These are phyloP conservation scores for Lecanoromycetidae sp. DNA, from an alignment of 2,329 filamentous ascomycete genomes.

Conservation along the genomic window DNA sequence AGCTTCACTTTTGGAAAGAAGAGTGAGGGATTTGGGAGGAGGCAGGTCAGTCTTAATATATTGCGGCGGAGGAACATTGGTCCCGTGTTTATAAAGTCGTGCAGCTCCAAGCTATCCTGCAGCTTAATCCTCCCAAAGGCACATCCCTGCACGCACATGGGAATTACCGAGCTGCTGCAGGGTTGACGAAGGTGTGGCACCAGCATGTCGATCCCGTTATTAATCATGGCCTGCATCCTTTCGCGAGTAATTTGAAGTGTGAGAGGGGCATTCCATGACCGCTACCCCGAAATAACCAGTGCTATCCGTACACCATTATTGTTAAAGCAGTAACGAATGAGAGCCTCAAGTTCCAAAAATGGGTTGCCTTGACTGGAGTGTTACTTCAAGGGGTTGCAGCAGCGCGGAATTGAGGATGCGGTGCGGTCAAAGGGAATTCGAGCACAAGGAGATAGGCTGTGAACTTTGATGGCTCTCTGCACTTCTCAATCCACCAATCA, in stretches of 20 bases:
- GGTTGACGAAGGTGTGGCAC: slow-evolving; percentile 7
- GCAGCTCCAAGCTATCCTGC: slow-evolving; percentile 1
- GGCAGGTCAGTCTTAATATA: slow-evolving; percentile 14
- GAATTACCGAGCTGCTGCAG: slow-evolving; percentile 12
- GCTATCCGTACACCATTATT: too few relatives aligned
- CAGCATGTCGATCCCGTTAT: slow-evolving; percentile 13
- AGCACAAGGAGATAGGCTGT: slow-evolving; percentile 2
- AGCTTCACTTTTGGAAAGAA: slow-evolving; percentile 1
- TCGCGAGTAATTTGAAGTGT: not conserved
- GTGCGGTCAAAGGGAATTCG: slow-evolving; percentile 4
- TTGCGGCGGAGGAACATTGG: slow-evolving; percentile 15
- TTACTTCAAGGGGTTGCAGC: not conserved
- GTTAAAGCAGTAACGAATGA: slow-evolving; percentile 1
- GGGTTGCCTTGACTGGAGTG: slow-evolving; percentile 4
- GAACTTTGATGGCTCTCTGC: not conserved
- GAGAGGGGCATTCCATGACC: not conserved
- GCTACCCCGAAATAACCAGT: slow-evolving; percentile 9
- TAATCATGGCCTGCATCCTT: slow-evolving; percentile 15
- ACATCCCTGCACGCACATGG: slow-evolving; percentile 16
- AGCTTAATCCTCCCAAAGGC: slow-evolving; percentile 7
- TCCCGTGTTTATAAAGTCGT: slow-evolving; percentile 12
- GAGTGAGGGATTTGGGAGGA: slow-evolving; percentile 4
- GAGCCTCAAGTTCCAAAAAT: slow-evolving; percentile 4
- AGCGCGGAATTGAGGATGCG: not conserved
- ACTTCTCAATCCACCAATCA: slow-evolving; percentile 3